phyloP scores from a whole-genome alignment of 106 monocot genomes.

The Dactylorhiza incarnata region DNA sequence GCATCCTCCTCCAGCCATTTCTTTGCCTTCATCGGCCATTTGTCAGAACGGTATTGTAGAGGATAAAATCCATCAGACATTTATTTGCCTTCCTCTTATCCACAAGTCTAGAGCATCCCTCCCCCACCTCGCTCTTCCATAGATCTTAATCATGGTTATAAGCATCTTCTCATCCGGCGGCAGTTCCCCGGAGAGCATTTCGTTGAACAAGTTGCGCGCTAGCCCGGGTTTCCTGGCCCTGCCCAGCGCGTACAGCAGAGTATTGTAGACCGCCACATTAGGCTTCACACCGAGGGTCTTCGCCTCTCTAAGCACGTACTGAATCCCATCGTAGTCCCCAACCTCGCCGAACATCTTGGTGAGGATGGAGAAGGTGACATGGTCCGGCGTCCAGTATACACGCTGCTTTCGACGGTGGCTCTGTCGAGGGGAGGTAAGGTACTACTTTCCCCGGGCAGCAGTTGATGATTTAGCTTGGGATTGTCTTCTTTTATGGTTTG shows the following conservation, averaged over 20 bases:
- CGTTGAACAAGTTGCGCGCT: slow-evolving; percentile 66
- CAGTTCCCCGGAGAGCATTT: slow-evolving; percentile 57
- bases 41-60: slow-evolving; percentile 82
- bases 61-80: slow-evolving; percentile 71
- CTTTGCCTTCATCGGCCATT: slow-evolving; percentile 94
- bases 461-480: too few species aligned
- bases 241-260: slow-evolving; percentile 70
- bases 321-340: slow-evolving; percentile 85
- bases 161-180: slow-evolving; percentile 75
- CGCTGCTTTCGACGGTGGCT: too few species aligned
- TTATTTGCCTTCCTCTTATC: slow-evolving; percentile 63
- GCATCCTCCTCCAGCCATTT: slow-evolving; percentile 66
- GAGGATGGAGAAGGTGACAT: slow-evolving; percentile 69
- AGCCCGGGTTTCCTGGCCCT: slow-evolving; percentile 70
- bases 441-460: too few species aligned
- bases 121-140: slow-evolving; percentile 78
- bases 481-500: too few species aligned
- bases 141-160: slow-evolving; percentile 71
- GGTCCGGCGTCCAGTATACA: slow-evolving; percentile 82
- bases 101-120: slow-evolving; percentile 74
- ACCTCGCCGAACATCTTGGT: slow-evolving; percentile 70
- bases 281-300: slow-evolving; percentile 37
- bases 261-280: slow-evolving; percentile 76
- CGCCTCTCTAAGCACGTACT: slow-evolving; percentile 65
- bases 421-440: too few species aligned